These are phyloP conservation scores for Eucalyptus dawsonii DNA, from an alignment of 345 rosid genomes.

Conservation along the genomic window DNA sequence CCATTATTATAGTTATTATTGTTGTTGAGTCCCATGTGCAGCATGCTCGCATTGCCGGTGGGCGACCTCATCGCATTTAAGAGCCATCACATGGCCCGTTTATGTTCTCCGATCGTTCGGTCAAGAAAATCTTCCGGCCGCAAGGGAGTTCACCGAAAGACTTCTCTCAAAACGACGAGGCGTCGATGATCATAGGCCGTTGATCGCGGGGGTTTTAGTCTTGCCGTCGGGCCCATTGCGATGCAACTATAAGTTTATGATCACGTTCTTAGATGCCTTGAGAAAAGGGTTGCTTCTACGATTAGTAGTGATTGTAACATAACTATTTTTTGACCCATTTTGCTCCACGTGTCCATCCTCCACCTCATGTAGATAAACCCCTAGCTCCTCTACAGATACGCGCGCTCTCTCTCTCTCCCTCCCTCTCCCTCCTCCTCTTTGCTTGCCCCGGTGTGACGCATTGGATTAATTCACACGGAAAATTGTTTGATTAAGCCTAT, in stretches of 20 bases:
- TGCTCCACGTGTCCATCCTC: neutral
- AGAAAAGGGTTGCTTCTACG: neutral
- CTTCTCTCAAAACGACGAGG: neutral
- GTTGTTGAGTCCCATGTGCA: neutral
- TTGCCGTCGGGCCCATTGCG: neutral
- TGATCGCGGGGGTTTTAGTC: neutral
- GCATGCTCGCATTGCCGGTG: neutral
- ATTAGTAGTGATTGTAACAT: neutral
- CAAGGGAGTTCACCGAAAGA: neutral
- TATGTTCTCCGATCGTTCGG: neutral
- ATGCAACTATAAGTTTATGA: accelerated
- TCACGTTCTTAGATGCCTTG: neutral
- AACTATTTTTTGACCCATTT: neutral
- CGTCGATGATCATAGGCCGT: neutral
- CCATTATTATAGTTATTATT: neutral
- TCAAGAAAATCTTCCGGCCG: neutral
- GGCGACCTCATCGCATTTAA: neutral
- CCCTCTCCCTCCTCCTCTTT: neutral
- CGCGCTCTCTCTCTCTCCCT: neutral
- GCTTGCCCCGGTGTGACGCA: too few species aligned
- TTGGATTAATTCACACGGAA: too few species aligned
- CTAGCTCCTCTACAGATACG: neutral
- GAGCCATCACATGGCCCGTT: neutral
- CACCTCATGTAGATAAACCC: neutral
- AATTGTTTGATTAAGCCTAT: too few species aligned